A percentile compares a stretch with the other conserved stretches of the same genome.
These are phyloP conservation scores for Aspergillus hiratsukae DNA, from an alignment of 2,329 filamentous ascomycete genomes.

Conservation along the genomic window DNA sequence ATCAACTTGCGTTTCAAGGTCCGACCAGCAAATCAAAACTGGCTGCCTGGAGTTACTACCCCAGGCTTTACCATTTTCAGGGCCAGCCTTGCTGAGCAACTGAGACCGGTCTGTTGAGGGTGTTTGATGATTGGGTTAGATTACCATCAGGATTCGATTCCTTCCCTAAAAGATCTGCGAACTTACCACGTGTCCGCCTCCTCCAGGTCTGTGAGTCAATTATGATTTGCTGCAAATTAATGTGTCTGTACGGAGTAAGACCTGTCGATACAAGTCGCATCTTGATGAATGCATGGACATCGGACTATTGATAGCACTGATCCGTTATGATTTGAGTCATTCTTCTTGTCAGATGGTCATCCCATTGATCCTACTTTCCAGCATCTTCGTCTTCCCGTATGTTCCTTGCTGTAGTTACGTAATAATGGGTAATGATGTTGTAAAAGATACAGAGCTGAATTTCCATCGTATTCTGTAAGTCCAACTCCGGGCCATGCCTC, in stretches of 20 bases:
- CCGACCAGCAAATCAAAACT: background rate
- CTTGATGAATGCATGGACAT: background rate
- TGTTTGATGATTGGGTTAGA: background rate
- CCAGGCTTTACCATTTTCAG: background rate
- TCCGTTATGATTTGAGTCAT: conserved; percentile 1
- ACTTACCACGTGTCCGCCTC: background rate
- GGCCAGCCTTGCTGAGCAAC: background rate
- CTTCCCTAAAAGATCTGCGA: background rate
- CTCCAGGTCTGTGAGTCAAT: background rate
- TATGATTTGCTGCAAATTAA: background rate
- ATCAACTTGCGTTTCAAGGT: background rate
- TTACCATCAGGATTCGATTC: background rate
- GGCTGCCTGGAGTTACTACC: background rate
- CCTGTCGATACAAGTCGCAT: background rate
- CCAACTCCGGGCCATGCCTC: background rate
- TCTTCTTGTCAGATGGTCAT: background rate
- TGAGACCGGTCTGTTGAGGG: background rate
- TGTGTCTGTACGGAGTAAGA: background rate
- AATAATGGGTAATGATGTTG: conserved; percentile 5
- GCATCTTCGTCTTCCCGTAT: background rate
- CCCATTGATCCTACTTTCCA: background rate
- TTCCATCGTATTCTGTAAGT: background rate
- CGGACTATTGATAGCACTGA: background rate
- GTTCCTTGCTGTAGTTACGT: conserved; percentile 3
- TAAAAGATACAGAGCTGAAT: background rate